Base-by-base conservation (phyloP, 306 rosid genomes). In the Fragaria iinumae region DNA sequence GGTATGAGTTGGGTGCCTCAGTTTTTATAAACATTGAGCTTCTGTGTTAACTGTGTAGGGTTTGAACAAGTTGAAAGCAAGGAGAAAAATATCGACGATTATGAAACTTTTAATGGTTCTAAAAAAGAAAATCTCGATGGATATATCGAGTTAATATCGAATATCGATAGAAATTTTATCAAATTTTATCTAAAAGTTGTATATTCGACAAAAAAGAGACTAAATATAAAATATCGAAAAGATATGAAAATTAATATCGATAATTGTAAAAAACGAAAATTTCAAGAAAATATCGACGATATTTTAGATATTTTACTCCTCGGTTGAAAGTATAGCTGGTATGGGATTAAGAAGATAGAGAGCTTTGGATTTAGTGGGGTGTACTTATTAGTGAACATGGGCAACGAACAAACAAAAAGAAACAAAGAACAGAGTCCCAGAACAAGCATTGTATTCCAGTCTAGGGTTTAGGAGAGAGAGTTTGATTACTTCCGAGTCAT, bases 381-480 rank as follows among this genome's bases (percentile, higher is more conserved):
- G 77, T 41, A 41, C 68, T 73, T 73, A 57, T 56, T 57, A 73
- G 21, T 18, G 57, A 74, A 60, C 78, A 60, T 60, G 70, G 29
- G 56, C 78, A 62, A 55, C 44, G 69, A 74, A 60, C 70, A 60
- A 74, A 59, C 59, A 74, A 62, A 62, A 74, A 62, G 32, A 18
- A 74, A 74, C 78, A 74, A 74, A 59, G 69, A 74, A 27, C 70
- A 74, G 21, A 60, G 59, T 43, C 8, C 77, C 57, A 29, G 25
- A 62, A 43, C 52, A 25, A 44, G 44, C 52, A 41, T 62, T 45
- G 59, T 60, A 60, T 45, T 49, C 41, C 47, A 45, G 7, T 27
- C 47, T 63, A 6, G 18, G 32, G 69, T 34, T 27, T 41, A 38
- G 27, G 20, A 56, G 47, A 47, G 67, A 73, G 70, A 73, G 23